Conservation (phyloP, 768 basidiomycete species). For the Tricholoma saponaceum region DNA sequence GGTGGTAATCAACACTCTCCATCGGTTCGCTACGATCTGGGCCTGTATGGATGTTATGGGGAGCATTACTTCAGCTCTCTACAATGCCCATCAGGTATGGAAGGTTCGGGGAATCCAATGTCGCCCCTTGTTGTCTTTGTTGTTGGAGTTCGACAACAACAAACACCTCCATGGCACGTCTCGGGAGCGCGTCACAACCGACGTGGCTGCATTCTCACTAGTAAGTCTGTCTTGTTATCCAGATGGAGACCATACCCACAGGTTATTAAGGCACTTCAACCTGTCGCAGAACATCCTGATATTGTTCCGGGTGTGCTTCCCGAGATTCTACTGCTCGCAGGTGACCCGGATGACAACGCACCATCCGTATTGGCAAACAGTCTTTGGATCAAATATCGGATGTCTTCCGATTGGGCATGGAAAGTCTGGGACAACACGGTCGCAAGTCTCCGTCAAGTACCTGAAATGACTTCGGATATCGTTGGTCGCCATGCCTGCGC, state of each 20-base stretch:
- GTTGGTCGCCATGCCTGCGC: conserved; percentile 48
- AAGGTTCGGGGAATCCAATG: conserved; percentile 63
- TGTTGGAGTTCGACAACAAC: conserved; percentile 63
- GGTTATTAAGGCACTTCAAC: conserved; percentile 41
- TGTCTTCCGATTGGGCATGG: conserved; percentile 71
- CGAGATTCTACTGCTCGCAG: conserved; percentile 65
- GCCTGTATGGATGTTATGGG: conserved; percentile 65
- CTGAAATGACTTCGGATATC: conserved; percentile 47
- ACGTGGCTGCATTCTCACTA: conserved; percentile 57
- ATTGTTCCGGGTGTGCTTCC: conserved; percentile 46
- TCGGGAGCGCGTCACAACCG: conserved; percentile 56
- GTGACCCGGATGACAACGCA: conserved; percentile 54
- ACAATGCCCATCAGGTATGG: conserved; percentile 58
- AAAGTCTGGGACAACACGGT: conserved; percentile 84
- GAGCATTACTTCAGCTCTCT: conserved; percentile 54
- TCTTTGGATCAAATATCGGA: conserved; percentile 81
- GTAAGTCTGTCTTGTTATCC: conserved; percentile 31
- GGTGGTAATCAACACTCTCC: conserved; percentile 67
- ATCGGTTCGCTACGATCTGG: conserved; percentile 72
- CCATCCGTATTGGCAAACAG: conserved; percentile 69
- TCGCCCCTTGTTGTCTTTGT: conserved; percentile 55
- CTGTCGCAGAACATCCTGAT: conserved; percentile 33
- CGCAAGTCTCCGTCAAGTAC: conserved; percentile 67
- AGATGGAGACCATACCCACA: neutral
- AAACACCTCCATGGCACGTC: conserved; percentile 49